These are phyloP conservation scores for Alternaria atra DNA, from an alignment of 2,329 filamentous ascomycete species.

Conservation along the genomic window DNA sequence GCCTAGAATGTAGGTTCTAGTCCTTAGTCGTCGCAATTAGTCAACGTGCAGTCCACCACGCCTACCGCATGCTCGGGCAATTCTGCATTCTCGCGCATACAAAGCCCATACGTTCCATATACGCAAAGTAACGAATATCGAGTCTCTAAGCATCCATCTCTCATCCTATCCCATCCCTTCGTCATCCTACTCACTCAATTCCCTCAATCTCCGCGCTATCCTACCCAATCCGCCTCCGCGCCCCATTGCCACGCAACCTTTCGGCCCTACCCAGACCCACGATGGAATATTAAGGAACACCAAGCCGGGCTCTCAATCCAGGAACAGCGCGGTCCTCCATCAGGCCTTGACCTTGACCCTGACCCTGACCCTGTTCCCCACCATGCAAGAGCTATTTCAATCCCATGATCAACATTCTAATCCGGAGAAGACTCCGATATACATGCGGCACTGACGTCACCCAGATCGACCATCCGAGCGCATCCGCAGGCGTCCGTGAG, in stretches of 20 bases:
- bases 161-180: neutral
- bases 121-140: neutral
- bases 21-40: neutral
- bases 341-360: neutral
- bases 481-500: neutral
- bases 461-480: neutral
- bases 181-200: neutral
- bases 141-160: neutral
- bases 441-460: neutral
- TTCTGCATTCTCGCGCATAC: neutral
- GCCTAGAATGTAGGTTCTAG: neutral
- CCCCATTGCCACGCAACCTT: neutral
- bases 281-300: neutral
- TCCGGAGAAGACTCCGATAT: neutral
- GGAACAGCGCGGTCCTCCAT: neutral
- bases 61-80: neutral
- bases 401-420: neutral
- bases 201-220: neutral
- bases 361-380: neutral
- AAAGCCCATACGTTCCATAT: neutral
- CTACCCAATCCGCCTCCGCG: neutral
- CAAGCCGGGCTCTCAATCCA: neutral
- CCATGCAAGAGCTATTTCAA: neutral
- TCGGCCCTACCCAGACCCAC: constrained; percentile 1
- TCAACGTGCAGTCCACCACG: neutral